These are phyloP conservation scores for Penicillium fimorum DNA, from an alignment of 495 filamentous ascomycete genomes.

Conservation along the genomic window DNA sequence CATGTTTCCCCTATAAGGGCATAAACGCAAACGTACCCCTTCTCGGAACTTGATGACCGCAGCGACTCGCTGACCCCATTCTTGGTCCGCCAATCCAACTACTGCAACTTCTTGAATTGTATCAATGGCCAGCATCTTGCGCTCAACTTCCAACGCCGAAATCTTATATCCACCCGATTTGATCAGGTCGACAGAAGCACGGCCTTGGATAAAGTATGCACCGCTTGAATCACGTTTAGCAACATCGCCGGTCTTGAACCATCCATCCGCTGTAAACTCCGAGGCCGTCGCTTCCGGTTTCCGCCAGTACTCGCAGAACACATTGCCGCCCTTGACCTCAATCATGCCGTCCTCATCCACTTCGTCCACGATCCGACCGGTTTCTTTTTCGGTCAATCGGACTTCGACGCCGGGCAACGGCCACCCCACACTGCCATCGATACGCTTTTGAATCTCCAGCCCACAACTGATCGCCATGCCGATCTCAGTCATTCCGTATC, in stretches of 20 bases:
- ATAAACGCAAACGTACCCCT: slow-evolving; percentile 31
- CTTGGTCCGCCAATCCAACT: slow-evolving; percentile 42
- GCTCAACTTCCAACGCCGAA: slow-evolving; percentile 46
- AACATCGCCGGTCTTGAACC: slow-evolving; percentile 52
- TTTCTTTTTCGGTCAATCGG: slow-evolving; percentile 42
- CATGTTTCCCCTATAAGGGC: background rate
- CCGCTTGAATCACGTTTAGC: slow-evolving; percentile 38
- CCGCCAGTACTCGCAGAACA: slow-evolving; percentile 47
- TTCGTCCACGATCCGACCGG: slow-evolving; percentile 31
- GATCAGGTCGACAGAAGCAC: slow-evolving; percentile 47
- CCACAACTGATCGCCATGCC: slow-evolving; percentile 49
- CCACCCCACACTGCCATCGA: slow-evolving; percentile 50
- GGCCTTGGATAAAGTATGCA: slow-evolving; percentile 46
- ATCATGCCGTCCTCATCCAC: slow-evolving; percentile 46
- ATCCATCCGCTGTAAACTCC: slow-evolving; percentile 45
- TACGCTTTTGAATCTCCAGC: slow-evolving; percentile 34
- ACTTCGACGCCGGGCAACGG: slow-evolving; percentile 45
- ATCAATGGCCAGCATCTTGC: slow-evolving; percentile 40
- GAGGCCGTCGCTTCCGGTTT: slow-evolving; percentile 42
- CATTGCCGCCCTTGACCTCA: slow-evolving; percentile 44
- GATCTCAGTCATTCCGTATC: slow-evolving; percentile 50
- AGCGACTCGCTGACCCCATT: slow-evolving; percentile 48
- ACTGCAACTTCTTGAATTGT: slow-evolving; percentile 43
- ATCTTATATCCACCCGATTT: slow-evolving; percentile 50
- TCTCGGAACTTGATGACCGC: slow-evolving; percentile 43